These are phyloP conservation scores for Colletotrichum sp. DNA, from an alignment of 2,329 filamentous ascomycete genomes.

Conservation along the genomic window DNA sequence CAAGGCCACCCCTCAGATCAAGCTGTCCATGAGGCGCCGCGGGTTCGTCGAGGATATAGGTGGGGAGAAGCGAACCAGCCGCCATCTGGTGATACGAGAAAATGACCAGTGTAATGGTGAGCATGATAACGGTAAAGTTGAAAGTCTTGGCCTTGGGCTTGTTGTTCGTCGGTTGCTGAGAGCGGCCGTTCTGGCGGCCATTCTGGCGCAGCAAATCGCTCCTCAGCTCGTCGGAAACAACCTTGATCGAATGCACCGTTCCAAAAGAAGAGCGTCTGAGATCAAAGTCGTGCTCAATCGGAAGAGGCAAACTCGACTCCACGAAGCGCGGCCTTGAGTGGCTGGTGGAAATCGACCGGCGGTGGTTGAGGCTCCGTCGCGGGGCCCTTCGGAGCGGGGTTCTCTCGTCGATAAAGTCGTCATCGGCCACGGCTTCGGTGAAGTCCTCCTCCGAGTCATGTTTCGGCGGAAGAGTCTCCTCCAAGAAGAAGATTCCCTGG, in stretches of 20 bases:
- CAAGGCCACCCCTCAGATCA: constrained; percentile 65
- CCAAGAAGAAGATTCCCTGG: constrained; percentile 67
- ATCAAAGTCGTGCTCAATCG: constrained; percentile 39
- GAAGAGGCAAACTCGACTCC: constrained; percentile 38
- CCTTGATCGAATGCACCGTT: constrained; percentile 44
- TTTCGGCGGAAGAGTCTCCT: constrained; percentile 41
- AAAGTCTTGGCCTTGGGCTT: constrained; percentile 33
- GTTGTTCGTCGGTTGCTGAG: background rate
- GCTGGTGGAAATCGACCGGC: constrained; percentile 22
- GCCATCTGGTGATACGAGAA: constrained; percentile 53
- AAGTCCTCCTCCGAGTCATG: constrained; percentile 17
- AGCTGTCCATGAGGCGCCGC: constrained; percentile 30
- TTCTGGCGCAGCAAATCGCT: background rate
- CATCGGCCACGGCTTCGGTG: constrained; percentile 24
- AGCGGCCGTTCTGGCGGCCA: background rate
- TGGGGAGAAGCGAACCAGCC: constrained; percentile 45
- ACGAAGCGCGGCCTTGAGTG: constrained; percentile 32
- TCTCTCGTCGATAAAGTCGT: constrained; percentile 30
- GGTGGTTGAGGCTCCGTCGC: constrained; percentile 23
- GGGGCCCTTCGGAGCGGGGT: constrained; percentile 28
- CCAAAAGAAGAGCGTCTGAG: constrained; percentile 43
- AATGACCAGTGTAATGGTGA: constrained; percentile 43
- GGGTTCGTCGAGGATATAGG: constrained; percentile 45
- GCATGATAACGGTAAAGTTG: constrained; percentile 43
- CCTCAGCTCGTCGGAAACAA: constrained; percentile 26